These are phyloP conservation scores for Filobasidium floriforme DNA, from an alignment of 768 basidiomycete genomes.

Conservation along the genomic window DNA sequence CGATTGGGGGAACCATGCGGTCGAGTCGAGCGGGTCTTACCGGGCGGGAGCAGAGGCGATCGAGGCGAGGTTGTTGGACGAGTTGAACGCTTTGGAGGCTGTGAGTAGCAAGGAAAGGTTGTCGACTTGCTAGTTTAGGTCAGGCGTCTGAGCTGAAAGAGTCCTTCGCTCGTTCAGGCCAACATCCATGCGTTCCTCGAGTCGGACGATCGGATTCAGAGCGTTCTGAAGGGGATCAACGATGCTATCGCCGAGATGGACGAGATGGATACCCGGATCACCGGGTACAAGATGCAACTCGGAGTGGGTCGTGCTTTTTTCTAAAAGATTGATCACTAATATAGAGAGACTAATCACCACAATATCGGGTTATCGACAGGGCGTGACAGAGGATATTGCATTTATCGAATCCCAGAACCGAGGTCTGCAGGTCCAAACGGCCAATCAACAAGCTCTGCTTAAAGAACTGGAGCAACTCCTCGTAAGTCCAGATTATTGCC, in stretches of 20 bases:
- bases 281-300: slow-evolving; percentile 91
- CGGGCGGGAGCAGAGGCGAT: slow-evolving; percentile 79
- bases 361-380: slow-evolving; percentile 49
- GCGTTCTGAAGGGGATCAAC: slow-evolving; percentile 81
- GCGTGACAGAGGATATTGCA: slow-evolving; percentile 86
- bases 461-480: slow-evolving; percentile 79
- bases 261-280: slow-evolving; percentile 76
- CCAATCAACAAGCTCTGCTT: slow-evolving; percentile 81
- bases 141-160: too few species aligned
- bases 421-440: slow-evolving; percentile 92
- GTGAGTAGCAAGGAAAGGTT: slow-evolving; percentile 49
- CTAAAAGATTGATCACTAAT: background rate
- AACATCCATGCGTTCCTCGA: slow-evolving; percentile 97
- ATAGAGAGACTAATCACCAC: background rate
- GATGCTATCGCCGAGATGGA: slow-evolving; percentile 82
- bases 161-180: slow-evolving; percentile 53
- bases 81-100: slow-evolving; percentile 87
- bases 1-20: slow-evolving; percentile 64
- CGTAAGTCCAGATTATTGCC: slow-evolving; percentile 47
- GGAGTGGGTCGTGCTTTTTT: slow-evolving; percentile 56
- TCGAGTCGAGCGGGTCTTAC: slow-evolving; percentile 36
- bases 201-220: slow-evolving; percentile 78
- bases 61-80: slow-evolving; percentile 78
- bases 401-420: slow-evolving; percentile 95
- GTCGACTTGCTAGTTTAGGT: background rate